A percentile compares a stretch with the other conserved stretches of the same genome.
phyloP scores from a whole-genome alignment of 2,329 filamentous ascomycete genomes.

The Calonectria leucothoes region DNA sequence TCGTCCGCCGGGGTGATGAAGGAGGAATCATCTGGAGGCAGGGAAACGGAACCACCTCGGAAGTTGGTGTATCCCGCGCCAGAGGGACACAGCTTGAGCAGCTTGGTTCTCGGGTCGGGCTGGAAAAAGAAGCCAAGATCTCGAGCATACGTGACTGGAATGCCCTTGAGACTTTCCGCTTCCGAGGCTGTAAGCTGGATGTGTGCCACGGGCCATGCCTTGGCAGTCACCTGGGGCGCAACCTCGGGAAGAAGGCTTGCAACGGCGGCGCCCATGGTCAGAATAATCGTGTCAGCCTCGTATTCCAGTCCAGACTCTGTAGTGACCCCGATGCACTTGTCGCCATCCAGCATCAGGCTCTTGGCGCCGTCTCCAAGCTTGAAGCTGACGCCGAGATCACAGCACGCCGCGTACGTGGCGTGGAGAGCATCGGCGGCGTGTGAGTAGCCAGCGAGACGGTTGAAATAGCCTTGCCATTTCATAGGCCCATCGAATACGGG shows the following conservation, averaged over 20 bases:
- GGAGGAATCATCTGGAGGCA: constrained; percentile 40
- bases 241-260: constrained; percentile 59
- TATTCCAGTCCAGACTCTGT: constrained; percentile 20
- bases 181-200: constrained; percentile 66
- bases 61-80: constrained; percentile 65
- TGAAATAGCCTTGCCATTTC: constrained; percentile 70
- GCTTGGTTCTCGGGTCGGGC: constrained; percentile 65
- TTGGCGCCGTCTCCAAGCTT: constrained; percentile 41
- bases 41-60: constrained; percentile 16
- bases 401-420: constrained; percentile 56
- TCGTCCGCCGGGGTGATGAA: constrained; percentile 67
- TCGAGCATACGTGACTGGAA: constrained; percentile 69
- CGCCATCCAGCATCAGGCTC: constrained; percentile 4
- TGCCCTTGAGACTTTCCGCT: constrained; percentile 62
- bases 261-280: constrained; percentile 62
- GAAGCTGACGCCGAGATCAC: constrained; percentile 53
- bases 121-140: constrained; percentile 75
- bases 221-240: constrained; percentile 62
- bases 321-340: constrained; percentile 8
- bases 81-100: constrained; percentile 69
- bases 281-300: constrained; percentile 53
- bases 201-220: constrained; percentile 69
- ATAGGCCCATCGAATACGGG: constrained; percentile 61
- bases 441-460: constrained; percentile 66
- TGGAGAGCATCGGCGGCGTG: constrained; percentile 64